Evolutionary conservation across 257 asterid species (phyloP), one percentile per base, ranked within the genome.

Genomic region (Solanum virginianum): DNA sequence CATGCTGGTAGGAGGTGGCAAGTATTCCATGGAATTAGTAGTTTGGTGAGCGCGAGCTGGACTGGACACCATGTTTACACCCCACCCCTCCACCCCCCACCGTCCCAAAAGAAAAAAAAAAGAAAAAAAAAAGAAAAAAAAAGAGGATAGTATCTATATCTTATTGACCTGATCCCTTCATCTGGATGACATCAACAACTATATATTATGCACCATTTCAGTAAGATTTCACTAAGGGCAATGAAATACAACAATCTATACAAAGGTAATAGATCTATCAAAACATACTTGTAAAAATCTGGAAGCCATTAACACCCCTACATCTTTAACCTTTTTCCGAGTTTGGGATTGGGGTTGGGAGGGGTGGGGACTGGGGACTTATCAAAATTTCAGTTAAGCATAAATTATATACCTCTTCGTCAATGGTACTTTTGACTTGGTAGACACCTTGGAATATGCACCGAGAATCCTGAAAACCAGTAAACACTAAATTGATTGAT

Each of bases 361-460:
- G 77, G 26, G 1, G 24, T 0, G 15, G 7, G 3, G 18, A 6
- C 13, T 69, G 2, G 16, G 4, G 15, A 69, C 17, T n/a, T 22
- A 2, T 74, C 81, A 22, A 47, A 49, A 20, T 22, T 43, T 45
- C 80, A 87, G 83, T 43, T 32, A 26, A 43, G 74, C n/a, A 85
- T 29, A 43, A 65, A 80, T 85, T 74, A 26, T 70, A 87, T 93
- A 95, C 98, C 97, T 95, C 89, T 92, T 87, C 10, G 88, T 82
- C 15, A 95, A 87, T 84, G 94, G 88, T 62, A 88, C 92, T 86
- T 90, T 92, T 59, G 95, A 84, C 89, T 93, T 91, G 54, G 94
- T 86, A 24, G 97, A 94, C 86, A 93, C 98, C 94, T 92, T 91
- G 82, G 95, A 88, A 88, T 92, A 90, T 80, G 95, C 98, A 90